Percentiles rank a stretch among this genome's conserved stretches.
Evolutionary conservation across 192 early-diverging fungal species (phyloP).

Genomic region (Gamsiella multidivaricata): DNA sequence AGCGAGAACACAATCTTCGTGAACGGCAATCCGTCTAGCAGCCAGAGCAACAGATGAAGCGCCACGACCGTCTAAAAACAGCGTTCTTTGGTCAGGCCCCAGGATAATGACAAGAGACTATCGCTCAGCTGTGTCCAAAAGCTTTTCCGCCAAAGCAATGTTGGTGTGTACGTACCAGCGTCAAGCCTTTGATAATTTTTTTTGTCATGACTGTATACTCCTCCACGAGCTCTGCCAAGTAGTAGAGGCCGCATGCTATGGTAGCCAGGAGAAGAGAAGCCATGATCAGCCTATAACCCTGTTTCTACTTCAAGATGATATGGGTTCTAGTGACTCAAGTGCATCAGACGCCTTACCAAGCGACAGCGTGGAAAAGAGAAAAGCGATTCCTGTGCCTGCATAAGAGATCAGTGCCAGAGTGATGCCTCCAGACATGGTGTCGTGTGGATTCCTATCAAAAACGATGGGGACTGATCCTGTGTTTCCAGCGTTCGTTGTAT

Average conservation of each 20-base stretch:
- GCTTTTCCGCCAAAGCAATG: no score
- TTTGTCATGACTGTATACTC: conserved; percentile 86
- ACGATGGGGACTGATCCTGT: no score
- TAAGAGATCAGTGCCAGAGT: conserved; percentile 65
- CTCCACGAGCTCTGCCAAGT: conserved; percentile 71
- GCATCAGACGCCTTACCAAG: no score
- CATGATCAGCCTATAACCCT: no score
- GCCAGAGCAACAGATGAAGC: conserved; percentile 76
- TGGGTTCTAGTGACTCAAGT: no score
- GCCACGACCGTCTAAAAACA: conserved; percentile 62
- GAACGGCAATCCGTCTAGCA: conserved; percentile 85
- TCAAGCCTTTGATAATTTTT: conserved; percentile 75
- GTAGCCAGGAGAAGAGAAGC: background rate
- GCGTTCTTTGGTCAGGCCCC: background rate
- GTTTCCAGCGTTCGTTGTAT: no score
- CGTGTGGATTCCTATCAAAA: no score
- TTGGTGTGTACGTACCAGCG: conserved; percentile 58
- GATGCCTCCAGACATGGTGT: conserved; percentile 25
- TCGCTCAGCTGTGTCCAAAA: no score
- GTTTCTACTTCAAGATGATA: background rate
- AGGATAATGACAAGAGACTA: background rate
- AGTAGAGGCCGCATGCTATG: conserved; percentile 89
- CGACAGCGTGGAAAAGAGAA: conserved; percentile 67
- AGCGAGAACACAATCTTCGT: conserved; percentile 77
- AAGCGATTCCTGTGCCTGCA: conserved; percentile 58